Conservation (phyloP, 495 filamentous ascomycete species). For the Penicilliopsis zonata region DNA sequence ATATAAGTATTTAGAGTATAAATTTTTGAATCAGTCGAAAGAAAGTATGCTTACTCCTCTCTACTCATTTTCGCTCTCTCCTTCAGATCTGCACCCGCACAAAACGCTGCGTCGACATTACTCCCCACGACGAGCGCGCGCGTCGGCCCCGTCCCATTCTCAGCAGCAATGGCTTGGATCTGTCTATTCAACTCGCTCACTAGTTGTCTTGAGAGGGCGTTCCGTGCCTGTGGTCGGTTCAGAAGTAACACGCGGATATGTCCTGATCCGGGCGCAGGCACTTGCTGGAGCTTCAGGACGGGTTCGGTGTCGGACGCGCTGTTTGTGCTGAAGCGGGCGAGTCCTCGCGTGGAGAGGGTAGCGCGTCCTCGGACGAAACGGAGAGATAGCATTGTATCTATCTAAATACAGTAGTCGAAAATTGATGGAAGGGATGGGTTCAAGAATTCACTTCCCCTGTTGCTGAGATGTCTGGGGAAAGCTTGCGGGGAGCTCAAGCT, state of each 20-base stretch:
- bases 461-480: no score
- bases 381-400: no score
- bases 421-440: no score
- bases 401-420: no score
- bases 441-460: no score
- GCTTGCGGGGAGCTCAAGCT: no score
- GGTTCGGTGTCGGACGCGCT: constrained; percentile 19
- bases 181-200: constrained; percentile 58
- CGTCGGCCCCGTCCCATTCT: constrained; percentile 53
- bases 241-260: constrained; percentile 81
- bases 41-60: constrained; percentile 42
- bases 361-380: no score
- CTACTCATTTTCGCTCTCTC: constrained; percentile 63
- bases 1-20: not conserved
- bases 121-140: constrained; percentile 69
- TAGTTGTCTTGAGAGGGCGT: constrained; percentile 75
- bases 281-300: constrained; percentile 53
- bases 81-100: constrained; percentile 89
- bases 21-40: no score
- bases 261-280: constrained; percentile 71
- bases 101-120: constrained; percentile 71
- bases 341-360: no score
- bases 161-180: constrained; percentile 53
- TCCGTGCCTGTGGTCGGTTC: constrained; percentile 71
- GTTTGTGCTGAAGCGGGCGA: constrained; percentile 26